These are phyloP conservation scores for Aristolochia fimbriata DNA, from an alignment of 164 flowering plant species.

Conservation along the genomic window DNA sequence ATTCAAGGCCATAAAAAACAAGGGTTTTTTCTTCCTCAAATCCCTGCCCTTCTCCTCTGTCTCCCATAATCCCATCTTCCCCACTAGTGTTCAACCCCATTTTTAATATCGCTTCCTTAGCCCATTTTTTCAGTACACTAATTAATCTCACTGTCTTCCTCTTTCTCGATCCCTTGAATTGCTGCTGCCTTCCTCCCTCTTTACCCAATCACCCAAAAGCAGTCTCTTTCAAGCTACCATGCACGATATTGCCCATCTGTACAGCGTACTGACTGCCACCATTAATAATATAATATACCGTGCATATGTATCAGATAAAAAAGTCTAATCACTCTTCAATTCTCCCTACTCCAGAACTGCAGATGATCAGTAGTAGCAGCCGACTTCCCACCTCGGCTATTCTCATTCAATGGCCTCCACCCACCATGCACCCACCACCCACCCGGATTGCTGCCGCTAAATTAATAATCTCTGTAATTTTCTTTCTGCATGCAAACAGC, in stretches of 20 bases:
- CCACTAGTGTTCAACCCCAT: not conserved
- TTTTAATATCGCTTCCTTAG: not conserved
- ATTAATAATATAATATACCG: no score
- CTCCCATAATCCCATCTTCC: conserved; percentile 24
- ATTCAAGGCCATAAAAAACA: not conserved
- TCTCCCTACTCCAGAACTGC: no score
- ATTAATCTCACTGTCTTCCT: not conserved
- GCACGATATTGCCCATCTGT: not conserved
- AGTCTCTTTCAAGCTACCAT: not conserved
- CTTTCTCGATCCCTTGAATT: not conserved
- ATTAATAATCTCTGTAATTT: no score
- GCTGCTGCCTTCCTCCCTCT: conserved; percentile 1
- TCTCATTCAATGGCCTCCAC: no score
- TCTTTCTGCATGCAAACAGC: no score
- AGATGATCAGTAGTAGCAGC: no score
- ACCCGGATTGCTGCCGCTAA: no score
- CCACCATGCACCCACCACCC: no score
- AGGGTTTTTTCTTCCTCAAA: conserved; percentile 6
- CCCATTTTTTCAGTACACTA: not conserved
- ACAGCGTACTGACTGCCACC: no score
- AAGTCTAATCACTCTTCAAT: no score
- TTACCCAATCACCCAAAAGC: not conserved
- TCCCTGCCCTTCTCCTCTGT: conserved; percentile 25
- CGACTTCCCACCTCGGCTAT: no score
- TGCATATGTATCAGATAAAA: no score